Conservation (phyloP, 78 protist genomes). For the Protostelium mycophagum region DNA sequence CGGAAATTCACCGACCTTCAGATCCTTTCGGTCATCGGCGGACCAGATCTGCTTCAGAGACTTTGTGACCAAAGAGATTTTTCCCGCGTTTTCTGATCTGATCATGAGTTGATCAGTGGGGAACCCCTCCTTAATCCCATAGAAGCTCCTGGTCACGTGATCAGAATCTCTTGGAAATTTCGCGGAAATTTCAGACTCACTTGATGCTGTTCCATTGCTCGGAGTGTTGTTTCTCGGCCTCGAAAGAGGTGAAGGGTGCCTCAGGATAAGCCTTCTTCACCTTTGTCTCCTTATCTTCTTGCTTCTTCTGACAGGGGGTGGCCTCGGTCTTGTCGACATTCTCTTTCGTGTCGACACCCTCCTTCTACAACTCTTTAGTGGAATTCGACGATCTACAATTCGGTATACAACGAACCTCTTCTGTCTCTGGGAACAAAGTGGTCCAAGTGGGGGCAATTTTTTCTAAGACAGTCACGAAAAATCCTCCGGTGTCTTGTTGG, state of each 20-base stretch:
- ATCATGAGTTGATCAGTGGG: slow-evolving; percentile 34
- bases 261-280: background rate
- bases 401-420: slow-evolving; percentile 8
- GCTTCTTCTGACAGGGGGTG: background rate
- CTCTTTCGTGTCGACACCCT: background rate
- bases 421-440: background rate
- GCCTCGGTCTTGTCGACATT: background rate
- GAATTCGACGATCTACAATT: background rate
- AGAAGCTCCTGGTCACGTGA: slow-evolving; percentile 20
- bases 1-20: background rate
- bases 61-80: slow-evolving; percentile 27
- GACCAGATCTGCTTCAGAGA: slow-evolving; percentile 17
- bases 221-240: background rate
- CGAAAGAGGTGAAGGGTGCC: slow-evolving; percentile 39
- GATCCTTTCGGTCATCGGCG: background rate
- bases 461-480: slow-evolving; percentile 92
- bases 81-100: slow-evolving; percentile 16
- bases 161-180: slow-evolving; percentile 9
- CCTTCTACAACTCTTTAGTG: background rate
- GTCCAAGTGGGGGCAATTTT: slow-evolving; percentile 51
- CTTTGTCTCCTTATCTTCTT: slow-evolving; percentile 9
- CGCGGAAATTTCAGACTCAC: slow-evolving; percentile 13
- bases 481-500: slow-evolving; percentile 93
- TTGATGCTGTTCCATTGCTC: background rate
- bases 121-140: slow-evolving; percentile 44